phyloP scores from a whole-genome alignment of 2,329 filamentous ascomycete species.

The Eutypa lata region DNA sequence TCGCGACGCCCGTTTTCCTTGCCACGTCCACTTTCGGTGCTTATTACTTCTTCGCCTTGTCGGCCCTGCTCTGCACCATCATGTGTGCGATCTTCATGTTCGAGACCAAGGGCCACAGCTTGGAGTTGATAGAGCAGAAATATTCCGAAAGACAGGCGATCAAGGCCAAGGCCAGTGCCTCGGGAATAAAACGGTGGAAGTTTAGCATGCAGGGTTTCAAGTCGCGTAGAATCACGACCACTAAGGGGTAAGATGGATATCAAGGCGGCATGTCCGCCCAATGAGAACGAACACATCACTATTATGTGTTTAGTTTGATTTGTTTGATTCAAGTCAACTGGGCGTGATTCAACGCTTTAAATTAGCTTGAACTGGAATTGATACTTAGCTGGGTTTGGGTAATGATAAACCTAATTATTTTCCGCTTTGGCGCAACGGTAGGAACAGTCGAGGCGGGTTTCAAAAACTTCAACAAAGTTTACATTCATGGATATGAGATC shows the following conservation, averaged over 20 bases:
- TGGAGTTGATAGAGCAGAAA: not conserved
- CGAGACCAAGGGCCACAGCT: not conserved
- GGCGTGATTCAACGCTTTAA: too few species aligned
- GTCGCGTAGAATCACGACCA: not conserved
- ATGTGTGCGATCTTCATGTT: not conserved
- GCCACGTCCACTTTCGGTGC: slow-evolving; percentile 37
- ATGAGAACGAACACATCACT: too few species aligned
- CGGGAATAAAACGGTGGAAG: not conserved
- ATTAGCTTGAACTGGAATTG: too few species aligned
- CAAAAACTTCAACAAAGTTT: too few species aligned
- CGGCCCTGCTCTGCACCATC: slow-evolving; percentile 33
- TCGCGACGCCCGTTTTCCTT: slow-evolving; percentile 40
- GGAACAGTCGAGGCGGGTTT: too few species aligned
- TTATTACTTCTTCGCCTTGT: slow-evolving; percentile 43
- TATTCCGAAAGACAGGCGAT: not conserved
- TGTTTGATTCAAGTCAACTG: too few species aligned
- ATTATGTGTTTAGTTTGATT: too few species aligned
- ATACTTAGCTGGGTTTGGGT: too few species aligned
- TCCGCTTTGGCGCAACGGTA: too few species aligned
- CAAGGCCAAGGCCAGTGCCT: not conserved
- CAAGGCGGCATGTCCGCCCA: too few species aligned
- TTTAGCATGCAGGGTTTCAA: not conserved
- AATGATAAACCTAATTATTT: too few species aligned
- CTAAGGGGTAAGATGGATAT: not conserved
- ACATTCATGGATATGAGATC: too few species aligned